Evolutionary conservation across 305 asterid species (phyloP).

Genomic region (Striga hermonthica): DNA sequence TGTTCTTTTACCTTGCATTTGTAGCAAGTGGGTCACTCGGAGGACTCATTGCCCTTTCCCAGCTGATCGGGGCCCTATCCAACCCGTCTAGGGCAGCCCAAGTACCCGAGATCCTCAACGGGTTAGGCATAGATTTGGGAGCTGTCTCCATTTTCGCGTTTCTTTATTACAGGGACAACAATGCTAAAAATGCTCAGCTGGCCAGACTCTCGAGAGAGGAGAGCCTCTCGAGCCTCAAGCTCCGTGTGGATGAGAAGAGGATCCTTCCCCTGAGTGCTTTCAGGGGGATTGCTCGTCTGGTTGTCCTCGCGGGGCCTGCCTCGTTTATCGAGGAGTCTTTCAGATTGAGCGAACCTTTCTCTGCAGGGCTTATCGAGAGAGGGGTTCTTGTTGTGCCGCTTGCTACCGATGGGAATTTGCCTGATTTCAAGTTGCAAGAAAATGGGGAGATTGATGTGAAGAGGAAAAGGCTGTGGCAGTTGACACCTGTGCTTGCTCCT

Average conservation of each 20-base stretch:
- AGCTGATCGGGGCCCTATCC: conserved; percentile 64
- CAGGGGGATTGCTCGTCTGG: conserved; percentile 91
- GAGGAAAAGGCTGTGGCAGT: conserved; percentile 86
- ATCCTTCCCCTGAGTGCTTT: conserved; percentile 63
- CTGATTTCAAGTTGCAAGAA: conserved; percentile 59
- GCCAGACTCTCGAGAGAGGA: conserved; percentile 87
- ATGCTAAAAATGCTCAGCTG: conserved; percentile 63
- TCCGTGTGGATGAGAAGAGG: conserved; percentile 72
- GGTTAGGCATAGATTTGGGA: conserved; percentile 70
- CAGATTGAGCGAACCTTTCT: conserved; percentile 61
- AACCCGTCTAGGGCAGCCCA: conserved; percentile 69
- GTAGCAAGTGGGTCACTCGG: conserved; percentile 81
- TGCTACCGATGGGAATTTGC: conserved; percentile 58
- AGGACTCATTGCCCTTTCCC: conserved; percentile 66
- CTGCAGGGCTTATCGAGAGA: conserved; percentile 68
- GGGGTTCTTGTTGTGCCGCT: conserved; percentile 85
- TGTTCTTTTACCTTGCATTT: conserved; percentile 92
- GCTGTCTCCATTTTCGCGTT: conserved; percentile 77
- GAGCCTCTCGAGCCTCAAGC: conserved; percentile 70
- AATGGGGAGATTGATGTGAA: conserved; percentile 44
- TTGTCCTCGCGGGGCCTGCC: conserved; percentile 77
- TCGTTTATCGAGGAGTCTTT: conserved; percentile 67
- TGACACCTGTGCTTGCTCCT: conserved; percentile 51
- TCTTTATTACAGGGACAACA: conserved; percentile 74
- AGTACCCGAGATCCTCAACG: conserved; percentile 59